Evolutionary conservation across 257 asterid genomes (phyloP), one percentile per base, ranked within the genome.

Genomic region (Fraxinus americana): DNA sequence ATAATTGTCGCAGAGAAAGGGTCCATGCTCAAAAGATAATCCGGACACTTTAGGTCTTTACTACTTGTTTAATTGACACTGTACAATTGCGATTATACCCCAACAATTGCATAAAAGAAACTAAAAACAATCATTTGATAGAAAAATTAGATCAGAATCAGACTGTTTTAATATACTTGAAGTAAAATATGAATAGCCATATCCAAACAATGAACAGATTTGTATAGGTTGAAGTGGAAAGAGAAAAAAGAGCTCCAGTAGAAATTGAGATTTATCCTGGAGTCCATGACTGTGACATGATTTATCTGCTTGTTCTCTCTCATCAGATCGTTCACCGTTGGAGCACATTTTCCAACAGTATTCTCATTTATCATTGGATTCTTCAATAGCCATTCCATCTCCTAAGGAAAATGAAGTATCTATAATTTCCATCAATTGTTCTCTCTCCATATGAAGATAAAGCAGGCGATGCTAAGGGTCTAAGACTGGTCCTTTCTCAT

Each of bases 391-490:
- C 16, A 78, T 67, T 32, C 70, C 80, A 83, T 72, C 78, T 67
- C 52, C 71, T 16, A 77, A 70, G 75, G 77, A 29, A 29, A 76
- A 72, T 29, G 80, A 70, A 70, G 48, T 39, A 72, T 76, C 57
- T 48, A 41, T 41, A 45, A 21, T 80, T 81, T 81, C 80, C 81
- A 78, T 77, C 79, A 38, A 7, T 65, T 78, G 79, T 73, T 76
- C 83, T 38, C 61, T 84, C 38, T 79, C 85, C 50, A 29, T 54
- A 34, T 19, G 73, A 65, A 74, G 82, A 41, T 52, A 67, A 59
- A 43, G 38, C 83, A 72, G 74, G 57, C 80, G 86, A 34, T 32
- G 71, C 80, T 80, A 81, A 54, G 74, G 74, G 13, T 21, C 81
- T 79, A 81, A 54, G 74, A 76, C 21, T 21, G 61, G 27, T 75